Conservation (phyloP, 129 eudicot genomes). For the Logfia minima region DNA sequence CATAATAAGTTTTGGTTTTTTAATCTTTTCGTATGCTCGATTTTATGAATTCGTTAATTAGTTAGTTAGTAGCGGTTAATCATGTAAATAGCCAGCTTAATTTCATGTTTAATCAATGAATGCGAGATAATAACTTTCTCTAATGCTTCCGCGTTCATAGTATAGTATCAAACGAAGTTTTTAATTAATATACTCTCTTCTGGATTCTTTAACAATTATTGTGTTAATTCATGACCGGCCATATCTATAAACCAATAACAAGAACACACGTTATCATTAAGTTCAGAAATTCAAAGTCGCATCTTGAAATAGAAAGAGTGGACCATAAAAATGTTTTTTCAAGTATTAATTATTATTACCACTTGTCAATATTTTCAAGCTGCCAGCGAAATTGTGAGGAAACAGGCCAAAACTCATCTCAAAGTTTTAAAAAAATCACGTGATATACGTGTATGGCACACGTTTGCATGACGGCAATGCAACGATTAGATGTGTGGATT, state of each 20-base stretch:
- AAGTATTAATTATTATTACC: neutral
- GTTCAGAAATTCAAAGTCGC: neutral
- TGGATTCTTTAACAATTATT: too few species aligned
- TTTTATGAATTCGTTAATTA: too few species aligned
- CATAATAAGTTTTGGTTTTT: too few species aligned
- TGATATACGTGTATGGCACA: conserved; percentile 12
- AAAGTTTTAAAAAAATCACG: neutral
- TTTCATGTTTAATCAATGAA: too few species aligned
- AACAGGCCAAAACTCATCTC: neutral
- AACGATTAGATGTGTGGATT: neutral
- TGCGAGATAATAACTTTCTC: too few species aligned
- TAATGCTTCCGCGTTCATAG: too few species aligned
- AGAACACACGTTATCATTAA: neutral
- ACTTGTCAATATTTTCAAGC: neutral
- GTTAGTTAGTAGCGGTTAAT: too few species aligned
- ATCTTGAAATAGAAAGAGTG: neutral
- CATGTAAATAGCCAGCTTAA: too few species aligned
- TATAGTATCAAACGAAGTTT: too few species aligned
- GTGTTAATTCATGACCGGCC: neutral
- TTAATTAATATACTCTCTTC: too few species aligned
- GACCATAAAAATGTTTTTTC: neutral
- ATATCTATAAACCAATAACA: neutral
- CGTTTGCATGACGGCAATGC: neutral
- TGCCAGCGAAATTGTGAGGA: neutral
- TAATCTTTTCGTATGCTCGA: too few species aligned